A percentile compares a stretch with the other conserved stretches of the same genome.
phyloP scores from a whole-genome alignment of 352 stramenopile species.

The Phytophthora pinifolia region DNA sequence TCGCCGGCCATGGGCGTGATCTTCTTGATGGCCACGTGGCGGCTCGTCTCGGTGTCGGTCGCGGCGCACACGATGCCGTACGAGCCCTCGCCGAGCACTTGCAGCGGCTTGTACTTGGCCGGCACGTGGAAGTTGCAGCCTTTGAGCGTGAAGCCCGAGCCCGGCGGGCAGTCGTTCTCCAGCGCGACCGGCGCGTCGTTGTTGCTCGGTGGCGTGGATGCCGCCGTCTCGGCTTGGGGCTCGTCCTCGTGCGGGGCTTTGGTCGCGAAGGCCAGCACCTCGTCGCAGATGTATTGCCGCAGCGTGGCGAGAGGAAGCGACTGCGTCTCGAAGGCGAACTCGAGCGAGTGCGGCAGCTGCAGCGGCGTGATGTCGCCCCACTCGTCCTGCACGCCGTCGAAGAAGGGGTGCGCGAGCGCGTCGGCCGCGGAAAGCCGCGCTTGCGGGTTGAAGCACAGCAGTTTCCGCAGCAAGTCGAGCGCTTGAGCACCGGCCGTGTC shows the following conservation, averaged over 20 bases:
- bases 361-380: slow-evolving; percentile 74
- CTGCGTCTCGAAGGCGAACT: slow-evolving; percentile 83
- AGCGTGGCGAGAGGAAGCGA: slow-evolving; percentile 69
- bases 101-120: slow-evolving; percentile 73
- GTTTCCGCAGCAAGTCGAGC: slow-evolving; percentile 79
- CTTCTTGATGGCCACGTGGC: slow-evolving; percentile 94
- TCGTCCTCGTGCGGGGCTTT: slow-evolving; percentile 33
- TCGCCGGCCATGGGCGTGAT: slow-evolving; percentile 91
- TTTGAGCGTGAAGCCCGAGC: slow-evolving; percentile 79
- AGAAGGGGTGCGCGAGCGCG: slow-evolving; percentile 88
- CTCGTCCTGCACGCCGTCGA: slow-evolving; percentile 88
- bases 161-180: slow-evolving; percentile 58
- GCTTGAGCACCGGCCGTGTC: slow-evolving; percentile 45
- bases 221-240: slow-evolving; percentile 13
- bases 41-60: slow-evolving; percentile 76
- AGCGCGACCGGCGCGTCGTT: slow-evolving; percentile 30
- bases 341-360: slow-evolving; percentile 68
- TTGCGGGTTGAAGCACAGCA: slow-evolving; percentile 92
- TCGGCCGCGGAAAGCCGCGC: slow-evolving; percentile 90
- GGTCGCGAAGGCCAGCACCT: slow-evolving; percentile 64
- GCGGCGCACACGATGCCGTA: slow-evolving; percentile 92
- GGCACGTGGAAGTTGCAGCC: slow-evolving; percentile 86
- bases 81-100: slow-evolving; percentile 90
- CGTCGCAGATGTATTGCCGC: slow-evolving; percentile 78
- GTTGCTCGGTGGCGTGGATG: too few relatives aligned